phyloP scores from a whole-genome alignment of 2,329 filamentous ascomycete species.

The Neofusicoccum sp. region DNA sequence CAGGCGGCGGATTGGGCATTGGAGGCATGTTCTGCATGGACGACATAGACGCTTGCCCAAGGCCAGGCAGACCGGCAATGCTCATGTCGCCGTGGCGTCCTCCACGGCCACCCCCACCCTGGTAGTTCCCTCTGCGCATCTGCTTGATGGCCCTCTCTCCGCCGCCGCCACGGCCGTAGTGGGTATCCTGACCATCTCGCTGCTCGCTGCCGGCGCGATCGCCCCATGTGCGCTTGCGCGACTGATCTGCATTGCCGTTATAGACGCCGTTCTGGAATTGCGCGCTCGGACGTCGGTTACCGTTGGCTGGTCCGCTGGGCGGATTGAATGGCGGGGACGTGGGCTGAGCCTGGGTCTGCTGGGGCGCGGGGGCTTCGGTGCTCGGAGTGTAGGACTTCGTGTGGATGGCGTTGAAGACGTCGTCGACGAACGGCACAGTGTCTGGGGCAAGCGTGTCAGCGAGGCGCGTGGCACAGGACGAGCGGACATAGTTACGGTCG shows the following conservation, averaged over 20 bases:
- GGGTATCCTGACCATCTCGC: slow-evolving; percentile 40
- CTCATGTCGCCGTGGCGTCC: slow-evolving; percentile 17
- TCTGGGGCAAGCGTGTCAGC: slow-evolving; percentile 39
- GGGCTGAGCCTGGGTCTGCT: slow-evolving; percentile 26
- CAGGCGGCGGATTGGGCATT: slow-evolving; percentile 42
- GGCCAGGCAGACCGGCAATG: slow-evolving; percentile 16
- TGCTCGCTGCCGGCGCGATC: slow-evolving; percentile 51
- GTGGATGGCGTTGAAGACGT: slow-evolving; percentile 66
- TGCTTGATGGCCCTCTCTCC: slow-evolving; percentile 57
- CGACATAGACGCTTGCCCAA: slow-evolving; percentile 35
- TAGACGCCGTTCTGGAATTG: slow-evolving; percentile 19
- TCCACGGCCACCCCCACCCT: slow-evolving; percentile 19
- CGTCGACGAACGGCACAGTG: slow-evolving; percentile 63
- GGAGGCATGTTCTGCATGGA: slow-evolving; percentile 24
- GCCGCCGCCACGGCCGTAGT: slow-evolving; percentile 31
- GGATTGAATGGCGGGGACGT: slow-evolving; percentile 28
- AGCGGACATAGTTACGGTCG: slow-evolving; percentile 52
- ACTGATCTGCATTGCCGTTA: slow-evolving; percentile 29
- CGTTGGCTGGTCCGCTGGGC: slow-evolving; percentile 23
- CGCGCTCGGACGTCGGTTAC: slow-evolving; percentile 23
- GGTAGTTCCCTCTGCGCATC: slow-evolving; percentile 50
- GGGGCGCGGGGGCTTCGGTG: slow-evolving; percentile 23
- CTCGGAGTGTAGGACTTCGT: slow-evolving; percentile 48
- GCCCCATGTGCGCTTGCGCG: slow-evolving; percentile 57
- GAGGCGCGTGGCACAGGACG: neutral